Conservation (phyloP, 257 asterid genomes). For the Anisodus tanguticus region DNA sequence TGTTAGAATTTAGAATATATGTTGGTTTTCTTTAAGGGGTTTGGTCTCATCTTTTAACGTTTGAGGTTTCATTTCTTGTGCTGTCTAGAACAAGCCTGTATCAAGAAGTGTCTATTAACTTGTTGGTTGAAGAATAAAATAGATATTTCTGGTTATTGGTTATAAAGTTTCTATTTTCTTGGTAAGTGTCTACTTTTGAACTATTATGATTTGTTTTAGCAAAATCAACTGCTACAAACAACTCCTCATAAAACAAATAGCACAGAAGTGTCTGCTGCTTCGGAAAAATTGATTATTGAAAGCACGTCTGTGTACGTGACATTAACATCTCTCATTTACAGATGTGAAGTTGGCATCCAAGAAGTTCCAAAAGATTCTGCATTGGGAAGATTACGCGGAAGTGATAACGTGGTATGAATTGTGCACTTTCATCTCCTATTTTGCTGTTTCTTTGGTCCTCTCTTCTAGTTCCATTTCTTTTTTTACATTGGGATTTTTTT, state of each 20-base stretch:
- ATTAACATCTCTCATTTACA: constrained; percentile 36
- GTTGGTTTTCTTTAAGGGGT: not conserved
- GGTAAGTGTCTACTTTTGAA: not conserved
- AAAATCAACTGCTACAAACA: not conserved
- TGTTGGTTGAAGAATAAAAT: not conserved
- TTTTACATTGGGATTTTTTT: not conserved
- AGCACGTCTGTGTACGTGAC: not conserved
- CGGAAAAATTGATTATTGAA: not conserved
- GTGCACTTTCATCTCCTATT: not conserved
- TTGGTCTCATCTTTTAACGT: not conserved
- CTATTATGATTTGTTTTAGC: constrained; percentile 14
- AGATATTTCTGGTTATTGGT: not conserved
- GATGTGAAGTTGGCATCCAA: constrained; percentile 90
- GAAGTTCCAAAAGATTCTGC: constrained; percentile 87
- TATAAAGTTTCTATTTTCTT: not conserved
- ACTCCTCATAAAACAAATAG: not conserved
- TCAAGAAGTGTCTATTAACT: not conserved
- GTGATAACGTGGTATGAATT: constrained; percentile 85
- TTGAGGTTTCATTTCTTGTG: not conserved
- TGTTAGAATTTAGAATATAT: not conserved
- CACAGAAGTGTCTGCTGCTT: not conserved
- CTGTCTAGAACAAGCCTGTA: not conserved
- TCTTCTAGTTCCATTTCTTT: not conserved
- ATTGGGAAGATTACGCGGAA: constrained; percentile 84
- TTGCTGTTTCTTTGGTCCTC: not conserved